Evolutionary conservation across 805 yeast genomes (phyloP).

Genomic region (Brettanomyces custersianus): DNA sequence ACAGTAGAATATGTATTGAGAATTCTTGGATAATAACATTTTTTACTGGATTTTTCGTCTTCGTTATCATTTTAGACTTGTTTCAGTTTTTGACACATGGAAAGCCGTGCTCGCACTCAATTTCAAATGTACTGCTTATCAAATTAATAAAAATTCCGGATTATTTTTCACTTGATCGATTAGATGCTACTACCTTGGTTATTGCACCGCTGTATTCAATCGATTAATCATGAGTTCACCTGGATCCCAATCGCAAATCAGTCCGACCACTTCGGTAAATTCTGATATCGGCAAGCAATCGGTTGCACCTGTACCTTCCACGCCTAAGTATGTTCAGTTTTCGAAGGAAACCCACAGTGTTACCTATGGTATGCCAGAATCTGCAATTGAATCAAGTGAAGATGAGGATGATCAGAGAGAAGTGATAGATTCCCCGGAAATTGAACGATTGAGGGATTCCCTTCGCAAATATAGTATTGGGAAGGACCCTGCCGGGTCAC

Average conservation of each 20-base stretch:
- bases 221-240: too few species aligned
- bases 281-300: too few species aligned
- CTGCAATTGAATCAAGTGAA: constrained; percentile 17
- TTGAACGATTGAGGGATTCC: neutral
- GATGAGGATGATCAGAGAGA: constrained; percentile 12
- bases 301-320: neutral
- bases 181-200: too few species aligned
- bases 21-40: constrained; percentile 33
- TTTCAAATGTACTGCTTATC: too few species aligned
- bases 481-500: neutral
- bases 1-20: constrained; percentile 63
- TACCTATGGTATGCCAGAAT: constrained; percentile 12
- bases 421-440: neutral
- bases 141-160: too few species aligned
- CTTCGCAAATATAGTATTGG: constrained; percentile 1
- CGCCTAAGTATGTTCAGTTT: constrained; percentile 14
- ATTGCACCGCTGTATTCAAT: too few species aligned
- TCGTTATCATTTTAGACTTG: too few species aligned
- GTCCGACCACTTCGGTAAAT: too few species aligned
- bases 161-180: too few species aligned
- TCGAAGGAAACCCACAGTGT: constrained; percentile 9
- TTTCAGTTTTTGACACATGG: too few species aligned
- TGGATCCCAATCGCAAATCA: too few species aligned
- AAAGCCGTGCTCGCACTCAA: too few species aligned
- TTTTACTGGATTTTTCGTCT: neutral